Evolutionary conservation across 2,329 filamentous ascomycete genomes (phyloP).

Genomic region (Penicillium griseofulvum): DNA sequence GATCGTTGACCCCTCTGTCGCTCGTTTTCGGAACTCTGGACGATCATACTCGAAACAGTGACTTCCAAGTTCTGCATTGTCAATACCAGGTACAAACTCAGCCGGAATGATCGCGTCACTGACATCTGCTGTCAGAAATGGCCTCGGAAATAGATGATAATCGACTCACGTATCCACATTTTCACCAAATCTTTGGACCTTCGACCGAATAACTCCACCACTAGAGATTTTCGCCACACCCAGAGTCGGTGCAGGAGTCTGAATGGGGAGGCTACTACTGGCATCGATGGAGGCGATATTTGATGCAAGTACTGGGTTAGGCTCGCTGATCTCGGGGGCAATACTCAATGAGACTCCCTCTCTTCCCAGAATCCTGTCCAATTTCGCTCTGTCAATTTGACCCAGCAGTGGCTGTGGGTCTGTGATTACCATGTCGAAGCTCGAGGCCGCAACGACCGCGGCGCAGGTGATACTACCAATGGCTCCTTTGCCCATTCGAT

Average conservation of each 20-base stretch:
- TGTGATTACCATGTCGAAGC: constrained; percentile 45
- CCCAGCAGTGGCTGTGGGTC: constrained; percentile 35
- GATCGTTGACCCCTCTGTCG: constrained; percentile 37
- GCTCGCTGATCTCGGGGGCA: constrained; percentile 16
- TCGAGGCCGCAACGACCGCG: constrained; percentile 47
- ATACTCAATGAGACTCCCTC: background rate
- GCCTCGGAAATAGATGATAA: background rate
- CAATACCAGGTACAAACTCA: constrained; percentile 9
- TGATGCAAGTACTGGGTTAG: constrained; percentile 37
- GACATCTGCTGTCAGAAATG: background rate
- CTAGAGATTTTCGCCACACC: background rate
- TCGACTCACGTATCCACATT: constrained; percentile 9
- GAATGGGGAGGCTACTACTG: background rate
- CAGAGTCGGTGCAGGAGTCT: background rate
- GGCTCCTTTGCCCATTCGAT: constrained; percentile 24
- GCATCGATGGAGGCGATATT: constrained; percentile 14
- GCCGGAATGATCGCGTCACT: constrained; percentile 10
- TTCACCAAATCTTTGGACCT: constrained; percentile 7
- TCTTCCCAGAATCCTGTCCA: background rate
- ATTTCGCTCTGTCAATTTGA: constrained; percentile 26
- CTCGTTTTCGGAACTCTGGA: constrained; percentile 41
- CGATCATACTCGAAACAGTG: constrained; percentile 34
- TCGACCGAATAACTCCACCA: background rate
- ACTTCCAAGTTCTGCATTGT: constrained; percentile 9
- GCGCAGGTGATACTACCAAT: constrained; percentile 40